Conservation (phyloP, 768 basidiomycete genomes). For the Leccinum barrowsii region DNA sequence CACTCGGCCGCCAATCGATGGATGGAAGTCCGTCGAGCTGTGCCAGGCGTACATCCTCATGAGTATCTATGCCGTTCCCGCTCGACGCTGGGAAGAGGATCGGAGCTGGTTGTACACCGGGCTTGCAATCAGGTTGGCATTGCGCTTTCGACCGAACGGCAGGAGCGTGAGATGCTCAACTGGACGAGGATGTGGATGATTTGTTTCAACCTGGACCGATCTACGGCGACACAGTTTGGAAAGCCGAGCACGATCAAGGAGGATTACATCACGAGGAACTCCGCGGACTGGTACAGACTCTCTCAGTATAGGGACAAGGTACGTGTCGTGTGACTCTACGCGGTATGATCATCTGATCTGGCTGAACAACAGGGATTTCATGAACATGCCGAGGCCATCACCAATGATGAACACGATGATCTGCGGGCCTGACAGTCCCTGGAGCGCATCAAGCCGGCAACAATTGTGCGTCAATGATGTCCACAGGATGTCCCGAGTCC, state of each 20-base stretch:
- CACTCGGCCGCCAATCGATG: conserved; percentile 79
- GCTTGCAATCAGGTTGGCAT: conserved; percentile 66
- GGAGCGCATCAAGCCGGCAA: no score
- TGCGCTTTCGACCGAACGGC: conserved; percentile 48
- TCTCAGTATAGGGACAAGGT: conserved; percentile 61
- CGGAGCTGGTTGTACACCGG: conserved; percentile 88
- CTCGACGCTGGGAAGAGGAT: conserved; percentile 85
- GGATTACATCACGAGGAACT: conserved; percentile 72
- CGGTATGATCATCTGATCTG: background rate
- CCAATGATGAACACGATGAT: no score
- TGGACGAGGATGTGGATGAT: conserved; percentile 87
- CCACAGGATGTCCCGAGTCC: no score
- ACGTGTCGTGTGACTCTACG: conserved; percentile 5
- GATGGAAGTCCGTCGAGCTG: conserved; percentile 83
- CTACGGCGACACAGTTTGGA: conserved; percentile 84
- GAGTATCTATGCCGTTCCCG: conserved; percentile 78
- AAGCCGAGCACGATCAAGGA: conserved; percentile 88
- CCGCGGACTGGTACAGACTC: conserved; percentile 71
- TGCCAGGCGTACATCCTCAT: conserved; percentile 90
- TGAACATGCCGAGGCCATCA: conserved; percentile 53
- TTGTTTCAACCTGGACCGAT: conserved; percentile 85
- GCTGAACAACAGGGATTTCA: no score
- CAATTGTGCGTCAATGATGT: no score
- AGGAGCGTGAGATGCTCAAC: conserved; percentile 82
- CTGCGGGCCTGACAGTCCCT: no score